Conservation (phyloP, 139 green algal genomes). For the Chlorella ohadii region DNA sequence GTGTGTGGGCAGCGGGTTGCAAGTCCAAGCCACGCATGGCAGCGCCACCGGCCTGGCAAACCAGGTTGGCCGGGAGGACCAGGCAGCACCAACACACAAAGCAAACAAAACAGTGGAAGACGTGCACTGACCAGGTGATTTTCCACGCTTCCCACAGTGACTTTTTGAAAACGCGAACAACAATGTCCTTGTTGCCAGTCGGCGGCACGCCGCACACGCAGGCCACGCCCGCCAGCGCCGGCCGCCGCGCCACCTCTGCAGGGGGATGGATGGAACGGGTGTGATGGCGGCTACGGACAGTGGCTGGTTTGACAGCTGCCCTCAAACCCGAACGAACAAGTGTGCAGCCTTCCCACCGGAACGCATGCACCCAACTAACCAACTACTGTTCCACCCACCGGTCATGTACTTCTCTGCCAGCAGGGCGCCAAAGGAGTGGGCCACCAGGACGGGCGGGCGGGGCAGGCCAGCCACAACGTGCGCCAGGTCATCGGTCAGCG, state of each 20-base stretch:
- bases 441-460: slow-evolving; percentile 75
- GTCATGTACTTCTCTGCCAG: slow-evolving; percentile 74
- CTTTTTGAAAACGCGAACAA: slow-evolving; percentile 38
- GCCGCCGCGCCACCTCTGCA: neutral
- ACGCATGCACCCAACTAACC: no score
- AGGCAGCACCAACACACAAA: no score
- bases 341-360: no score
- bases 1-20: no score
- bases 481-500: slow-evolving; percentile 69
- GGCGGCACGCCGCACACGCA: slow-evolving; percentile 71
- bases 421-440: slow-evolving; percentile 87
- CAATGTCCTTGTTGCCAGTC: slow-evolving; percentile 70
- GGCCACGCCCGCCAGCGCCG: slow-evolving; percentile 58
- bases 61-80: no score
- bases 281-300: no score
- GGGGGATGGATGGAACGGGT: no score
- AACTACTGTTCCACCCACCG: neutral
- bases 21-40: no score
- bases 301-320: no score
- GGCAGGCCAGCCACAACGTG: slow-evolving; percentile 56
- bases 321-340: no score
- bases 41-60: no score
- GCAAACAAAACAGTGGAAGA: no score
- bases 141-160: slow-evolving; percentile 54
- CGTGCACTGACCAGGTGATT: slow-evolving; percentile 77